Evolutionary conservation across 345 rosid species (phyloP), one percentile per base, ranked within the genome.

Genomic region (Turnera subulata): DNA sequence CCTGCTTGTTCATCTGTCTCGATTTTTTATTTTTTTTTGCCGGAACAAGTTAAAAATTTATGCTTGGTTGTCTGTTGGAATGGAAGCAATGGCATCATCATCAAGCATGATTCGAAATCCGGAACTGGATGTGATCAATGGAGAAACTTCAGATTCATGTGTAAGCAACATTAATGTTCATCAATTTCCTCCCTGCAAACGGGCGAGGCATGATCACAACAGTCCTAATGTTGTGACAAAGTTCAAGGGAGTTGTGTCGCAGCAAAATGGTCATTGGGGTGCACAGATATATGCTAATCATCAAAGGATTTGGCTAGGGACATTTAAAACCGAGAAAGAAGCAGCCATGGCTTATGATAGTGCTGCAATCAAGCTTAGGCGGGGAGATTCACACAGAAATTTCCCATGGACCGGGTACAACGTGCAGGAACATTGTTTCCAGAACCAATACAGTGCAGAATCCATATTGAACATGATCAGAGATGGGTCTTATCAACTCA

Each of bases 311-410:
- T 81, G 86, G 86, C 58, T 81, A 17, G 86, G 86, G 19, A 81
- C 86, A 39, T 81, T 81, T 68, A 73, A 59, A 33, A 73, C 69
- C 11, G 82, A 81, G 73, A 61, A 42, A 20, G 89, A 83, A 53
- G 93, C 93, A 1, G 89, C 93, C 2, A 61, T 76, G 60, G 83
- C 86, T 2, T 85, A 85, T 48, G 93, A 85, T 42, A 83, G 85
- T 45, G 86, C 86, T 0, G 73, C 85, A 1, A 72, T 75, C 54
- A 83, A 77, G 68, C 72, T 85, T 4, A 59, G 89, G 1, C 58
- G 59, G 14, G 73, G 76, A 14, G 81, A 83, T 66, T 65, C 82
- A 0, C 75, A 79, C 20, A 64, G 93, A n/a, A 85, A 83, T 56
- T 74, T 83, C 33, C 78, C 86, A 4, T 80, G 84, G 84, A 67